phyloP scores from a whole-genome alignment of 495 filamentous ascomycete genomes.

The Trypethelium eluteriae region DNA sequence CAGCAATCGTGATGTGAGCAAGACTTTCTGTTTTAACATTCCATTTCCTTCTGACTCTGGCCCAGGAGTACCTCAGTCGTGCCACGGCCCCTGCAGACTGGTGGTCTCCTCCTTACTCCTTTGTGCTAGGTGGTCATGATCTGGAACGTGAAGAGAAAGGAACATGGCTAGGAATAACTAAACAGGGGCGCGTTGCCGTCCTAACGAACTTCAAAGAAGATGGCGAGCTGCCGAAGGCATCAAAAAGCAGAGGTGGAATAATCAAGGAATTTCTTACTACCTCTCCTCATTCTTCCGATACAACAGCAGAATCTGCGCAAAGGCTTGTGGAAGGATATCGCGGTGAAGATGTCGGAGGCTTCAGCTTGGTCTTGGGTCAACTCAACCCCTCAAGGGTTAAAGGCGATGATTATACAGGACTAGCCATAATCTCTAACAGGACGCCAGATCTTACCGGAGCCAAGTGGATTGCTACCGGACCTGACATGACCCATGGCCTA shows the following conservation, averaged over 20 bases:
- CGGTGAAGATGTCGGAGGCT: conserved; percentile 74
- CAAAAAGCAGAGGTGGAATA: conserved; percentile 70
- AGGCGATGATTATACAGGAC: conserved; percentile 17
- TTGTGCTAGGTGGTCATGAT: conserved; percentile 63
- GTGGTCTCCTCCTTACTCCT: conserved; percentile 59
- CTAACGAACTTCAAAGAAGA: conserved; percentile 92
- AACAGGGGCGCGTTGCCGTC: conserved; percentile 73
- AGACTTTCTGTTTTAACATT: neutral
- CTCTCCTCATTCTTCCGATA: conserved; percentile 30
- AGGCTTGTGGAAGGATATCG: conserved; percentile 59
- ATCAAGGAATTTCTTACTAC: conserved; percentile 75
- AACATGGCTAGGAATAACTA: conserved; percentile 91
- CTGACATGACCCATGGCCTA: conserved; percentile 54
- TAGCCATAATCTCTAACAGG: conserved; percentile 89
- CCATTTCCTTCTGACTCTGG: conserved; percentile 7
- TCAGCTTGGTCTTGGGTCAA: conserved; percentile 77
- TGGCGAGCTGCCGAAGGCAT: conserved; percentile 44
- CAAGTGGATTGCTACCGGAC: conserved; percentile 56
- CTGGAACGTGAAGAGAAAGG: conserved; percentile 60
- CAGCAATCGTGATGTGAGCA: conserved; percentile 79
- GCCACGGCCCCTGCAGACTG: conserved; percentile 76
- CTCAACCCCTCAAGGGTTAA: neutral
- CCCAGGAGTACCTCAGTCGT: conserved; percentile 75
- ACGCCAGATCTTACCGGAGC: conserved; percentile 54
- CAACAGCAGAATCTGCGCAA: conserved; percentile 58